A percentile compares a stretch with the other conserved stretches of the same genome.
Conservation (phyloP, 306 rosid species). For the Cucumis sativus region DNA sequence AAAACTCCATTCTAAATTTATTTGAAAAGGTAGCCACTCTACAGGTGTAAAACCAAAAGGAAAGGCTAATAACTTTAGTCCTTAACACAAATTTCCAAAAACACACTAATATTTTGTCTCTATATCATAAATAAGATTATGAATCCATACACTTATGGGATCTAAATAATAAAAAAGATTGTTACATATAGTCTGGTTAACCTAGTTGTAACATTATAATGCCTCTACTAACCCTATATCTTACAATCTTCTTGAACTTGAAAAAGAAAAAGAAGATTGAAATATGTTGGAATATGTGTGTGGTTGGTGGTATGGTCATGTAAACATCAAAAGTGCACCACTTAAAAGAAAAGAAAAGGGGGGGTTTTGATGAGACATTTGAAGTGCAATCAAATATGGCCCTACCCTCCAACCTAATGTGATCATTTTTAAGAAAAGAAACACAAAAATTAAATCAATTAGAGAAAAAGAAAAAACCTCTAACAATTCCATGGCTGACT, state of each 20-base stretch:
- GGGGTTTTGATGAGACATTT: neutral
- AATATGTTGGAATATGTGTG: neutral
- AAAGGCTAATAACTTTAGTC: too few relatives aligned
- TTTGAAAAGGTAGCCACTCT: neutral
- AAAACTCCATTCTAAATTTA: too few relatives aligned
- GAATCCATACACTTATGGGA: too few relatives aligned
- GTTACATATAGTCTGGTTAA: too few relatives aligned
- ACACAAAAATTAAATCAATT: neutral
- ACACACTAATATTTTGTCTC: neutral
- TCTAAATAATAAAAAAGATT: too few relatives aligned
- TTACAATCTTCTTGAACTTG: too few relatives aligned
- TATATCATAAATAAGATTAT: too few relatives aligned
- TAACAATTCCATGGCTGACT: neutral
- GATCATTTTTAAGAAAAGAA: neutral
- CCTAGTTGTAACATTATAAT: too few relatives aligned
- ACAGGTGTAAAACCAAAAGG: neutral
- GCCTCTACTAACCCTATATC: too few relatives aligned
- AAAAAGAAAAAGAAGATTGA: neutral
- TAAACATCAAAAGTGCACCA: constrained; percentile 4
- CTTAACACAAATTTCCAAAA: neutral
- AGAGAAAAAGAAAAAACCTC: neutral
- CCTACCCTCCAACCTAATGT: neutral
- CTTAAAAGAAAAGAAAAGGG: neutral
- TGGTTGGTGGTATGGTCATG: constrained; percentile 5
- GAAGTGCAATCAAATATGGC: neutral